Evolutionary conservation across 176 grass and related monocot species (phyloP).

Genomic region (Avena atlantica): DNA sequence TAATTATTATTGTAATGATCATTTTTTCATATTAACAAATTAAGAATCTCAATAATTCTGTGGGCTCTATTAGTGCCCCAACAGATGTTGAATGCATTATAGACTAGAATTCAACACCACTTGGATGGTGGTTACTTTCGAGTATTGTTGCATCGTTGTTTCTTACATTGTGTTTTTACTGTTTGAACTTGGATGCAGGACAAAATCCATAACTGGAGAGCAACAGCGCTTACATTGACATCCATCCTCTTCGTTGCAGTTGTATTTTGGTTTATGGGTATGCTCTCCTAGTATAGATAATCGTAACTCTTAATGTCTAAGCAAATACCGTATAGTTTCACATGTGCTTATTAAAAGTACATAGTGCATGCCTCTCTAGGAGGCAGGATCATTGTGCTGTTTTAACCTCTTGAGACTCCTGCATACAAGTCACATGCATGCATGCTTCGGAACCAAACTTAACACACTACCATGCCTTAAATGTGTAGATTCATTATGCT

Average conservation of each 20-base stretch:
- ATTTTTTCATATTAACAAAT: neutral
- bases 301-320: neutral
- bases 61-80: neutral
- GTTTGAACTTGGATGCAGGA: slow-evolving; percentile 68
- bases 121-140: slow-evolving; percentile 6
- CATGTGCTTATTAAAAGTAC: slow-evolving; percentile 11
- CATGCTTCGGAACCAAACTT: neutral
- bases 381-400: neutral
- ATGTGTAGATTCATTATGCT: neutral
- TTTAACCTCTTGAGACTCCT: neutral
- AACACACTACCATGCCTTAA: slow-evolving; percentile 7
- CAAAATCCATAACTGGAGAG: slow-evolving; percentile 86
- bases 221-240: slow-evolving; percentile 79
- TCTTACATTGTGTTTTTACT: slow-evolving; percentile 23
- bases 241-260: slow-evolving; percentile 82
- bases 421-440: neutral
- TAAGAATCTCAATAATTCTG: neutral
- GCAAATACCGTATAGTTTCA: neutral
- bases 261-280: slow-evolving; percentile 87
- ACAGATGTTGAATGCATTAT: neutral
- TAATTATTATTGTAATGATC: neutral
- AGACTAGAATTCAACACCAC: neutral
- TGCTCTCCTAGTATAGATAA: slow-evolving; percentile 8
- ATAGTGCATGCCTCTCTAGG: too few relatives aligned
- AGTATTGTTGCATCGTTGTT: slow-evolving; percentile 15